Base-by-base conservation (phyloP, 116 monocot genomes). In the Dioscorea cayenensis region DNA sequence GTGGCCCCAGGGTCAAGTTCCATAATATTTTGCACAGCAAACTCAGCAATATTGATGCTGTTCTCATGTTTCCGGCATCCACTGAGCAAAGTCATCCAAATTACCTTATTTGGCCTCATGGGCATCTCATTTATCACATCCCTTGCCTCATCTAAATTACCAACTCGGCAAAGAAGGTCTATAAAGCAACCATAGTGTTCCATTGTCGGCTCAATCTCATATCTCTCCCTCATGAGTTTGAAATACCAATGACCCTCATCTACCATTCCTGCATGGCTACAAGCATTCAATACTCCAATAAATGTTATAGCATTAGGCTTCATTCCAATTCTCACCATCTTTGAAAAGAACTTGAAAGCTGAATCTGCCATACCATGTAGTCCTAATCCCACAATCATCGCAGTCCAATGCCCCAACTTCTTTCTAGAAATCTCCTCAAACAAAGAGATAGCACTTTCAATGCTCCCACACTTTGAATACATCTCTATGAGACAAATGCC, bases 381-480 rank as follows among this genome's bases (percentile, higher is more conserved):
- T 27, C 76, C 83, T 12, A 73, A 63, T 19, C 73, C 65, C 49
- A 51, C 9, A 50, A 73, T 51, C 51, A 73, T 73, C 18, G 65
- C 65, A 28, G 73, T 65, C 65, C 65, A 73, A 63, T 72, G 72
- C 49, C 63, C 72, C 43, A 63, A 10, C 64, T 72, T 72, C 63
- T 28, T 72, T 43, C 64, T 49, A 28, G 8, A 25, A 16, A 63
- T 72, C 49, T 27, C 18, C 18, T 72, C 6, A 28, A 64, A 72
- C 23, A 72, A 63, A 27, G 25, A 38, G 27, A 72, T 43, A 16
- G 64, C 72, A 62, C 49, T 63, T 63, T 64, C 49, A 17, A 72
- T 63, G 72, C 49, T 72, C 43, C 72, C 72, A 49, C 64, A 72
- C 72, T 72, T 72, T 5, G 72, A 64, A n/a, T 72, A 64, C 72